phyloP scores from a whole-genome alignment of 306 rosid species.

The Begonia masoniana region DNA sequence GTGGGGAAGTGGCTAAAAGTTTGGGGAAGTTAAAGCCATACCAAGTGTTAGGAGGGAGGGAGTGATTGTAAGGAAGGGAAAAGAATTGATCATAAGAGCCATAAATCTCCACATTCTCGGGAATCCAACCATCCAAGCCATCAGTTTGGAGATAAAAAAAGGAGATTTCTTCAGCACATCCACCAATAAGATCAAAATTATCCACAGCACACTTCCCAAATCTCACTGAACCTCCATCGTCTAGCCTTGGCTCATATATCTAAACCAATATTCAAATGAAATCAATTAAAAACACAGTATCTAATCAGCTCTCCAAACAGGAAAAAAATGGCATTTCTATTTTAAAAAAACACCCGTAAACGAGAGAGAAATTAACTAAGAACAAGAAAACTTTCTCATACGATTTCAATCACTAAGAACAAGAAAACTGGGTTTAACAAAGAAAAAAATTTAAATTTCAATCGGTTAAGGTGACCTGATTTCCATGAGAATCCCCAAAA shows the following conservation, averaged over 20 bases:
- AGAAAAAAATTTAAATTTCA: not conserved
- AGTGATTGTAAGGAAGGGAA: not conserved
- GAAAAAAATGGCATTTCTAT: not conserved
- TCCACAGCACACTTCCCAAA: slow-evolving; percentile 2
- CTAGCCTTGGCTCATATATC: slow-evolving; percentile 7
- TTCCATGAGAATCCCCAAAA: slow-evolving; percentile 11
- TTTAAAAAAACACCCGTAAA: not conserved
- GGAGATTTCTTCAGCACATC: slow-evolving; percentile 6
- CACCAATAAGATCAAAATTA: slow-evolving; percentile 1
- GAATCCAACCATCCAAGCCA: slow-evolving; percentile 7
- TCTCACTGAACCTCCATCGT: not conserved
- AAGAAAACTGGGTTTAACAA: not conserved
- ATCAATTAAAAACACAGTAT: not conserved
- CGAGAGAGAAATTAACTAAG: not conserved
- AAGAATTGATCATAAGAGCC: slow-evolving; percentile 1
- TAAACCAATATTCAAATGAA: not conserved
- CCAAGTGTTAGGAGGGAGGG: slow-evolving; percentile 7
- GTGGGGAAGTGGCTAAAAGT: not conserved
- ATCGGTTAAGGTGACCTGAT: slow-evolving; percentile 5
- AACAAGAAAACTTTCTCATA: too few species aligned
- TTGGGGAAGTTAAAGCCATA: slow-evolving; percentile 4
- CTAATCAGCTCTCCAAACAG: not conserved
- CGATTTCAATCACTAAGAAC: not conserved
- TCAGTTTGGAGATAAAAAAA: slow-evolving; percentile 1
- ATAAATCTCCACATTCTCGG: slow-evolving; percentile 6